Percentiles rank a stretch among this genome's conserved stretches.
phyloP scores from a whole-genome alignment of 2,329 filamentous ascomycete genomes.

The Daldinia eschscholtzii region DNA sequence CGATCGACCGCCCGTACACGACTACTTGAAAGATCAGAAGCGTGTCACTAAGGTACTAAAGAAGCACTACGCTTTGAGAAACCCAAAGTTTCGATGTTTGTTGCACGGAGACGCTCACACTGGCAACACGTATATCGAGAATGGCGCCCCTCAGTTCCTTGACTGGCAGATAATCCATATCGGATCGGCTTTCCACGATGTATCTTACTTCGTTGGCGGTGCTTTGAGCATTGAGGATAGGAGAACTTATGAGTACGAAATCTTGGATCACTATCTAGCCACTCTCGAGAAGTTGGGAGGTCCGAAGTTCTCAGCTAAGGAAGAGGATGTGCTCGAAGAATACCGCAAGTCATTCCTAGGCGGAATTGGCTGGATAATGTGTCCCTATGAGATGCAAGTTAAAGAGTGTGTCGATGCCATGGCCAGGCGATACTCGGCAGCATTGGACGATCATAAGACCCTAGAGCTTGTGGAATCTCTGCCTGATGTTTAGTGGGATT shows the following conservation, averaged over 20 bases:
- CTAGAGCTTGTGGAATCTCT: conserved; percentile 52
- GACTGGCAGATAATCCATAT: conserved; percentile 56
- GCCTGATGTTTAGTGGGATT: conserved; percentile 8
- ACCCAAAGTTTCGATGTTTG: conserved; percentile 53
- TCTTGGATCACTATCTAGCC: conserved; percentile 54
- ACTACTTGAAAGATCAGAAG: conserved; percentile 48
- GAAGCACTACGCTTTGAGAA: conserved; percentile 50
- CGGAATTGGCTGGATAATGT: conserved; percentile 54
- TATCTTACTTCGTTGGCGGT: conserved; percentile 54
- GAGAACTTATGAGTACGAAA: conserved; percentile 51
- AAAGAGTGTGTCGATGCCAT: conserved; percentile 53
- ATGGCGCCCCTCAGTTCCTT: conserved; percentile 51
- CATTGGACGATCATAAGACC: conserved; percentile 53
- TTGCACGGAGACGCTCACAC: conserved; percentile 55
- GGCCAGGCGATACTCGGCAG: conserved; percentile 51
- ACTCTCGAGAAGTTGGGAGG: conserved; percentile 46
- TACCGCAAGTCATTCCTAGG: conserved; percentile 53
- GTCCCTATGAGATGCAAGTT: conserved; percentile 54
- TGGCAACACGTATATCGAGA: conserved; percentile 53
- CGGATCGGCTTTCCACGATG: conserved; percentile 55
- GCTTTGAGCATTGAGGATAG: conserved; percentile 53
- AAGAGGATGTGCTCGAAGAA: conserved; percentile 49
- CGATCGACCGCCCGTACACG: conserved; percentile 48
- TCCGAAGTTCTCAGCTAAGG: conserved; percentile 44
- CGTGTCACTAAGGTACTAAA: conserved; percentile 51